Base-by-base conservation (phyloP, 2,329 filamentous ascomycete species). In the Leptosphaerulina australis region DNA sequence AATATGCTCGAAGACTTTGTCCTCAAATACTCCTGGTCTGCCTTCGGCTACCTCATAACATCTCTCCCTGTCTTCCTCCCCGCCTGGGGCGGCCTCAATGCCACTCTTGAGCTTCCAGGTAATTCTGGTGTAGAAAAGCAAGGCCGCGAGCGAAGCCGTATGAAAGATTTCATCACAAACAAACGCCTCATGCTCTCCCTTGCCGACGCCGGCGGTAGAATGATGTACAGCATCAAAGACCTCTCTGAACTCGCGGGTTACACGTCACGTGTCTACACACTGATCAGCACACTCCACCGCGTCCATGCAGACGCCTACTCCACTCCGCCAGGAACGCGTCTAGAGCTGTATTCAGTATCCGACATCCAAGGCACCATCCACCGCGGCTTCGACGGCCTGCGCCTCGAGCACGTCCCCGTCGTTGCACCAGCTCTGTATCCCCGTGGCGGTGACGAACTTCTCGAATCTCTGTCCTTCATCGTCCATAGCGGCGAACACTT, bases 181-280 rank as follows among this genome's bases (percentile, higher is more conserved):
- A 97, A 99, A 74, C 86, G 94, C 4, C 86, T 99, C 29, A 97
- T 99, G 94, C 83, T 99, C 24, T 97, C 93, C 12, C 83, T 99
- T 28, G 94, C 94, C 8, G 94, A 99, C 74, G 94, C 94, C 1
- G 94, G 94, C 51, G 93, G 93, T 20, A 84, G 94, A 36, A 97
- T 99, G 91, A 99, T 99, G 94, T 99, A 99, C 78, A 94, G 90
- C 55, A 96, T 99, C 79, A 99, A 99, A 75, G 95, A 99, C 68
- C 83, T 99, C 26, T 92, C 92, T 1, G 94, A 99, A 71, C 80
- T 99, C 25, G 94, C 94, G 4, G 94, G 94, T 17, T 95, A 97
- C 76, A 99, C 94, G 0, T 96, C 91, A 50, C 86, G 94, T 34
- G 92, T 99, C 10, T 99, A 97, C 76, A 95, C 91, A 9, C 81